Evolutionary conservation across 2,329 filamentous ascomycete species (phyloP), one percentile per base, ranked within the genome.

Genomic region (Pestalotiopsis sp.): DNA sequence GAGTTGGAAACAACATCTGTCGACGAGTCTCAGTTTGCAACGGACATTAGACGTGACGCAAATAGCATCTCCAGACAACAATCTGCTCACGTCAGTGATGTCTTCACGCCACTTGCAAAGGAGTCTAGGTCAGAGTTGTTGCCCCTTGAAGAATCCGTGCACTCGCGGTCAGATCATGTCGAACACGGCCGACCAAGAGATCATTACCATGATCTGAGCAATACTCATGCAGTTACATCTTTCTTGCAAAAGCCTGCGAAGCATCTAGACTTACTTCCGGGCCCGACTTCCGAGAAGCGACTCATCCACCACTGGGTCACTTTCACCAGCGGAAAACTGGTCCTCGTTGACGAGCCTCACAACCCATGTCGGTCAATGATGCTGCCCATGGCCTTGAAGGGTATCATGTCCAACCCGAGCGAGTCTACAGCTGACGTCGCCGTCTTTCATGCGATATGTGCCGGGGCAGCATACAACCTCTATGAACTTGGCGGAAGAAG

Each of bases 401-500:
- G 74, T 17, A 61, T 75, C 13, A 70, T 70, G 17, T 72, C 72
- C 23, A 67, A 52, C 27, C 69, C 70, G 2, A 56, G 67, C 1
- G 69, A 69, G 17, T 75, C 73, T 13, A 74, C 68, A 13, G 69
- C 73, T 20, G 67, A 75, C 45, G 69, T 75, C 3, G 71, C 70
- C 23, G 73, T 71, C 2, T 75, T 75, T 59, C 74, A 75, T 39
- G 74, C 73, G 41, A 64, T 75, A 17, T 75, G 82, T 17, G 80
- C 83, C 0, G 80, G 80, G 4, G 81, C 82, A 3, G 80, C 80
- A 0, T 80, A 82, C 63, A 76, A 79, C 20, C 69, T 83, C 0
- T 81, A 80, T 69, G 82, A 82, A 77, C 79, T 84, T 58, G 79
- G 81, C 1, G 69, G 69, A 6, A 61, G 69, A 3, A 41, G 38